Base-by-base conservation (phyloP, 148 eudicot species). In the Mesembryanthemum crystallinum region DNA sequence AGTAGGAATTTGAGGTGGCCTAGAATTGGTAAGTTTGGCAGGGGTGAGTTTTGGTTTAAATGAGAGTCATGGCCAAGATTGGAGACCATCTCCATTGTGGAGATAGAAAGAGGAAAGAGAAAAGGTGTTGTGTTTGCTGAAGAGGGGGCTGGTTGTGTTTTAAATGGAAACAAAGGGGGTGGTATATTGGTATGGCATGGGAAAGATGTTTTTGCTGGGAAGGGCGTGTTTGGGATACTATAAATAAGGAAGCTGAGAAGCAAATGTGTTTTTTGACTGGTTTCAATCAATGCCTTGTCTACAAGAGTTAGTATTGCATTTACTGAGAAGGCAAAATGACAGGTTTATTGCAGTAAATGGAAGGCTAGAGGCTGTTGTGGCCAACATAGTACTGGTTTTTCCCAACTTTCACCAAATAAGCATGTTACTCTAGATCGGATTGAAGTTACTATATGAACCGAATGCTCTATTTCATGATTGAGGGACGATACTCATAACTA, bases 1-100 rank as follows among this genome's bases (percentile, higher is more conserved):
- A 73, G 51, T 71, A 82, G 24, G 43, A 82, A 65, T 21, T 60
- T 85, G 52, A 89, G 54, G 32, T 73, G 67, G 59, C 80, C 76
- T 21, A 78, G 42, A 45, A 74, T 49, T 74, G 69, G 76, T 21
- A 78, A 54, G 71, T 45, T 49, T 9, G 60, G 71, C 69, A 4
- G 21, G 2, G 78, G 59, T 24, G 43, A 5, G 4, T 82, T 69
- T 51, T 72, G 75, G 17, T 20, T 8, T 65, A 58, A 33, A 42
- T 55, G 59, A 15, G 66, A 69, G 67, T 80, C 78, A 62, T 74
- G 67, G 55, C 63, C 73, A 35, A 63, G 62, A 33, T 78, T 82
- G 27, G 81, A 69, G 30, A 58, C 28, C 5, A 69, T 55, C 49
- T 82, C 82, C 82, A 82, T 78, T 3, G 47, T 28, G 20, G 66